phyloP scores from a whole-genome alignment of 257 asterid species.

The Ilex asprella region DNA sequence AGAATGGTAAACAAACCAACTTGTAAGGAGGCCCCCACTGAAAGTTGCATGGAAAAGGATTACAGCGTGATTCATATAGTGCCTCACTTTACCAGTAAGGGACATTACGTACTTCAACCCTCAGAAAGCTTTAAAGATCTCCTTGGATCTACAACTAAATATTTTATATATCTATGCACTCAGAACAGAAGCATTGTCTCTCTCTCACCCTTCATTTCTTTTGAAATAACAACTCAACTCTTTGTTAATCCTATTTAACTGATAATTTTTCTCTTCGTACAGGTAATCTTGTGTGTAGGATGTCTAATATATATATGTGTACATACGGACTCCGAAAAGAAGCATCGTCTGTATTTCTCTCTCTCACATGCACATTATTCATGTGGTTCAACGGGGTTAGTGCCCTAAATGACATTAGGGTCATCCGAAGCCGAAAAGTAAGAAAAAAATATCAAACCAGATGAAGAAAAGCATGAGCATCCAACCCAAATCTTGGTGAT shows the following conservation, averaged over 20 bases:
- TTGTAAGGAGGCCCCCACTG: no score
- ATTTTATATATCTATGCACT: conserved; percentile 19
- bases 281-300: no score
- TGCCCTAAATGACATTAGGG: conserved; percentile 24
- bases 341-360: no score
- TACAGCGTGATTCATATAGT: background rate
- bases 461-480: conserved; percentile 46
- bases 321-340: conserved; percentile 1
- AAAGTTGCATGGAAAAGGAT: no score
- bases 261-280: no score
- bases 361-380: background rate
- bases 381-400: background rate
- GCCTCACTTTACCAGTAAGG: conserved; percentile 38
- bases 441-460: conserved; percentile 43
- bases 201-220: no score
- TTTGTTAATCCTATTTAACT: no score
- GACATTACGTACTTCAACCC: conserved; percentile 41
- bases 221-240: no score
- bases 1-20: no score
- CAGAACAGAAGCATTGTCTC: no score
- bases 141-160: conserved; percentile 36
- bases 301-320: no score
- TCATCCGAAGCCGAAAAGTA: conserved; percentile 37
- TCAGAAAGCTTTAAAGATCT: conserved; percentile 38
- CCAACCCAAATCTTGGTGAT: conserved; percentile 58